These are phyloP conservation scores for Omphalea diandra DNA, from an alignment of 441 rosid genomes.

Conservation along the genomic window DNA sequence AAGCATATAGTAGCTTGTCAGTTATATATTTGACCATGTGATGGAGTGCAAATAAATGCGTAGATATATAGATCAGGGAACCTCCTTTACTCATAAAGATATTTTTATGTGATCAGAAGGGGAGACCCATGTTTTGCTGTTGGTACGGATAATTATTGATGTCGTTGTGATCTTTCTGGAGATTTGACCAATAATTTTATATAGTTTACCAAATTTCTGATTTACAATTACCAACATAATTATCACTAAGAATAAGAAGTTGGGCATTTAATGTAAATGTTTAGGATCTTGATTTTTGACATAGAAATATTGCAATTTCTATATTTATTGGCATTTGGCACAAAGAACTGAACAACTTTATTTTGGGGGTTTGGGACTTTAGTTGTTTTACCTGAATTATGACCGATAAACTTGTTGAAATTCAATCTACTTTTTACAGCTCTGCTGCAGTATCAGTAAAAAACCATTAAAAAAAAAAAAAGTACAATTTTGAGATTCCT, in stretches of 20 bases:
- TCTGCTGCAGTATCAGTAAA: not conserved
- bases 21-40: not conserved
- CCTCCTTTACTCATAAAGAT: not conserved
- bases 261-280: not conserved
- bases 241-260: not conserved
- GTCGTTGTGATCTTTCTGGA: not conserved
- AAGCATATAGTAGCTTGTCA: not conserved
- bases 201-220: not conserved
- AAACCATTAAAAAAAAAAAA: no score
- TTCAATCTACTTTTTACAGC: not conserved
- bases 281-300: not conserved
- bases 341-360: not conserved
- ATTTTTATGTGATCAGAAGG: not conserved
- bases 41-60: not conserved
- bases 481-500: slow-evolving; percentile 5
- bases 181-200: not conserved
- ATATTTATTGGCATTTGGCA: not conserved
- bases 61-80: not conserved
- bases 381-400: not conserved
- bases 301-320: not conserved
- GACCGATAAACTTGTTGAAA: not conserved
- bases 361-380: not conserved
- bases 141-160: not conserved
- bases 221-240: not conserved
- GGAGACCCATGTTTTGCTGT: not conserved